Base-by-base conservation (phyloP, 768 basidiomycete genomes). In the Rhizopogon vinicolor region DNA sequence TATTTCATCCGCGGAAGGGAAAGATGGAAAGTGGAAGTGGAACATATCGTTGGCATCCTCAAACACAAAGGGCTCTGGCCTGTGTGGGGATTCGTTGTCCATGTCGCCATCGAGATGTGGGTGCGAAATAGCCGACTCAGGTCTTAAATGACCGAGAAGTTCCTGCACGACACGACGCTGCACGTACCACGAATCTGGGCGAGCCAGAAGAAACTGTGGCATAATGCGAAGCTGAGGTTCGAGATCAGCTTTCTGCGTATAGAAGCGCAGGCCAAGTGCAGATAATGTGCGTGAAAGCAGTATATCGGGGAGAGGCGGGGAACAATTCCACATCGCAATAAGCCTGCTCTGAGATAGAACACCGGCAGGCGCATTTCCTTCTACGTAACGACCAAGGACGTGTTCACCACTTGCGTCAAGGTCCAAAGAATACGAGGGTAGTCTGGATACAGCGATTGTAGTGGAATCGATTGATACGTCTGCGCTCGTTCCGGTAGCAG, bases 11-110 rank as follows among this genome's bases (percentile, higher is more conserved):
- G 44, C 64, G 60, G 28, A 59, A 53, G 13, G 64, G 53, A 44
- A 58, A 60, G 78, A 69, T 18, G 67, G 58, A 9, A 71, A 61
- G 54, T 84, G 78, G 59, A 92, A 84, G 29, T 71, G 70, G 67
- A 93, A 90, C 1, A 78, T 82, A 65, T 98, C 91, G 52, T 85
- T 85, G 2, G 73, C 72, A 62, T 92, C 93, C 57, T 80, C 69
- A 60, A 91, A 76, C 0, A 75, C 54, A 51, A 40, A 37, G 35
- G 14, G 29, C 8, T 10, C 72, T 63, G 40, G 73, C 65, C 6
- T 60, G 58, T 4, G 66, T 67, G 41, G 64, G 31, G 41, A 63
- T 74, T 62, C 18, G 79, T 62, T 18, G 81, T 13, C 65, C 60
- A 0, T 8, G 74, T 72, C 54, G 75, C 76, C 39, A 63, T 63